Percentiles rank a stretch among this genome's conserved stretches.
phyloP scores from a whole-genome alignment of 225 moss, liverwort and hornwort species.

The Climacium dendroides region DNA sequence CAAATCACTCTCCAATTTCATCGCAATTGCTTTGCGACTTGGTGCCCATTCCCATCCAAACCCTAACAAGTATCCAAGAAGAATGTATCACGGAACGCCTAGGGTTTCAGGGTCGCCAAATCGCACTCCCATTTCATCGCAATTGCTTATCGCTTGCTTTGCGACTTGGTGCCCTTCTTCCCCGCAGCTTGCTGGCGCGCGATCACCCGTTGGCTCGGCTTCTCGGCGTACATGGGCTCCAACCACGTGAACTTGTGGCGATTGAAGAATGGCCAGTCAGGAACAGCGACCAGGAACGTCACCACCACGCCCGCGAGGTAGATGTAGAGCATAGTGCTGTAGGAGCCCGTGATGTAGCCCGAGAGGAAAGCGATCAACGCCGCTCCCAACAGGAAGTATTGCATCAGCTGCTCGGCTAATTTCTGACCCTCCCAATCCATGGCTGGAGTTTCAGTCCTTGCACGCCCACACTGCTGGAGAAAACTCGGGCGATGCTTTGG shows the following conservation, averaged over 20 bases:
- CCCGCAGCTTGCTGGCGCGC: constrained; percentile 43
- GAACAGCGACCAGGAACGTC: constrained; percentile 61
- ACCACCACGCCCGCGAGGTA: constrained; percentile 53
- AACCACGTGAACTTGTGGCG: constrained; percentile 61
- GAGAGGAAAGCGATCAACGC: constrained; percentile 45
- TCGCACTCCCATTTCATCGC: background rate
- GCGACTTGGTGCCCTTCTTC: constrained; percentile 51
- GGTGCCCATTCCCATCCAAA: constrained; percentile 6
- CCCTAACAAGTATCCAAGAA: background rate
- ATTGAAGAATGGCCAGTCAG: constrained; percentile 75
- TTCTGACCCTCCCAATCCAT: constrained; percentile 99
- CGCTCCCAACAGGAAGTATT: constrained; percentile 56
- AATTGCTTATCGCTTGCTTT: constrained; percentile 30
- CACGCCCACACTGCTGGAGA: background rate
- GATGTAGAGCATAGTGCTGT: constrained; percentile 62
- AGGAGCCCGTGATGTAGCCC: constrained; percentile 59
- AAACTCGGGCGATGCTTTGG: background rate
- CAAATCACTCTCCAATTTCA: background rate
- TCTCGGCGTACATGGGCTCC: constrained; percentile 41
- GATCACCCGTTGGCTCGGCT: constrained; percentile 35
- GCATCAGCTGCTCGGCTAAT: constrained; percentile 84
- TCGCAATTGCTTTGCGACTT: constrained; percentile 16
- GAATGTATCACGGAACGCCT: background rate
- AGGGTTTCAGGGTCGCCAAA: background rate
- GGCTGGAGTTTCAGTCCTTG: background rate